Evolutionary conservation across 352 stramenopile genomes (phyloP), one percentile per base, ranked within the genome.

Genomic region (Globisporangium paddicum): DNA sequence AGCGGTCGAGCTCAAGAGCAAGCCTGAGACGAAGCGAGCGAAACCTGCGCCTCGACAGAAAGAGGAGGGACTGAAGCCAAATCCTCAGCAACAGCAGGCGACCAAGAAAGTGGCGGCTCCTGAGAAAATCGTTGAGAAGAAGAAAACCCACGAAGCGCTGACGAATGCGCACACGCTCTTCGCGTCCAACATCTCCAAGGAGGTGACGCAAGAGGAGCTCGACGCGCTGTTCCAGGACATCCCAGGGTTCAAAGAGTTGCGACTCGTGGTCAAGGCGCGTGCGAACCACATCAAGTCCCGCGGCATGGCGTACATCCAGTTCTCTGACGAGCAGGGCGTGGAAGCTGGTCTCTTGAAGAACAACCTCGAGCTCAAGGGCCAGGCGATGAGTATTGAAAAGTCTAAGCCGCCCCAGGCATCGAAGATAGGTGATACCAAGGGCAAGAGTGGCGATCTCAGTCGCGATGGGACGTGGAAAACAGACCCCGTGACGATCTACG

Each of bases 281-380:
- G 75, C 71, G 35, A 73, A 70, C 41, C 77, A 79, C 25, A 57
- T 78, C 10, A 87, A 87, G 60, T 88, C 82, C 14, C 73, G 82
- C 46, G 82, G 82, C 13, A 89, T 91, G 76, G 82, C 82, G 32
- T 91, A 91, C 54, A 76, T 89, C 5, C 73, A 89, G 53, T 88
- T 88, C 51, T 44, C 58, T 1, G 66, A 86, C 41, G 77, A 81
- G 8, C 37, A 48, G 8, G 79, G 77, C 7, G 73, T 86, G 1
- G 45, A 62, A 18, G 81, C 8, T 69, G 72, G 53, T 5, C 45
- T 60, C 8, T 25, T 54, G 34, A 45, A 51, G 32, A 18, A 61
- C 28, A 44, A 44, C 0, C 42, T 54, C 42, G 55, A 61, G 45
- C 21, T 61, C 8, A 54, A 63, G 8, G 46, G 48, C 0, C 71